Evolutionary conservation across 495 filamentous ascomycete genomes (phyloP).

Genomic region (Pyrenula massariospora): DNA sequence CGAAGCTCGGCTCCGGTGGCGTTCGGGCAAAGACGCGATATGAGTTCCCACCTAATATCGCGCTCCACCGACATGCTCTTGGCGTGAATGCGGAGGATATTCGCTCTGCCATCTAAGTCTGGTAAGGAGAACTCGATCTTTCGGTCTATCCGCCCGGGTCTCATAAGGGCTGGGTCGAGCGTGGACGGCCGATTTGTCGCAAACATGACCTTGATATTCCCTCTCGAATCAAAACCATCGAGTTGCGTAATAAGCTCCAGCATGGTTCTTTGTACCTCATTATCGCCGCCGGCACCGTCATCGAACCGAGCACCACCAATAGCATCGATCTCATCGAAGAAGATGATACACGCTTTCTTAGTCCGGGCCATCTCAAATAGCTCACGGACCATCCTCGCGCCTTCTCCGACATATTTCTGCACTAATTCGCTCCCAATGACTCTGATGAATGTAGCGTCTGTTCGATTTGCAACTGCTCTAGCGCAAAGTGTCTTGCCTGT

Average conservation of each 20-base stretch:
- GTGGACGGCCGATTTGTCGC: constrained; percentile 96
- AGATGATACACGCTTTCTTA: constrained; percentile 99
- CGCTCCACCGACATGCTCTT: constrained; percentile 99
- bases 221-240: constrained; percentile 92
- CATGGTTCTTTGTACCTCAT: constrained; percentile 99
- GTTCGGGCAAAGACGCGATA: constrained; percentile 92
- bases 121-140: constrained; percentile 98
- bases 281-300: constrained; percentile 94
- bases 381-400: constrained; percentile 95
- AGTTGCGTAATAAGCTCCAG: constrained; percentile 95
- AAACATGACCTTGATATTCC: constrained; percentile 99
- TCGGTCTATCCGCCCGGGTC: constrained; percentile 92
- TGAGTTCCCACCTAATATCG: constrained; percentile 97
- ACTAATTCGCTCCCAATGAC: constrained; percentile 96
- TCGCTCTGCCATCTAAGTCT: constrained; percentile 91
- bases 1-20: constrained; percentile 88
- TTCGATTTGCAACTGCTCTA: constrained; percentile 91
- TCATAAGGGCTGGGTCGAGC: constrained; percentile 90
- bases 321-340: constrained; percentile 99
- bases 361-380: constrained; percentile 99
- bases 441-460: constrained; percentile 95
- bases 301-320: constrained; percentile 98
- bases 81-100: constrained; percentile 95
- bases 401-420: constrained; percentile 98
- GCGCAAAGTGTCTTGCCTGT: constrained; percentile 98